These are phyloP conservation scores for Bromus sterilis DNA, from an alignment of 176 grass and related monocot genomes.

Conservation along the genomic window DNA sequence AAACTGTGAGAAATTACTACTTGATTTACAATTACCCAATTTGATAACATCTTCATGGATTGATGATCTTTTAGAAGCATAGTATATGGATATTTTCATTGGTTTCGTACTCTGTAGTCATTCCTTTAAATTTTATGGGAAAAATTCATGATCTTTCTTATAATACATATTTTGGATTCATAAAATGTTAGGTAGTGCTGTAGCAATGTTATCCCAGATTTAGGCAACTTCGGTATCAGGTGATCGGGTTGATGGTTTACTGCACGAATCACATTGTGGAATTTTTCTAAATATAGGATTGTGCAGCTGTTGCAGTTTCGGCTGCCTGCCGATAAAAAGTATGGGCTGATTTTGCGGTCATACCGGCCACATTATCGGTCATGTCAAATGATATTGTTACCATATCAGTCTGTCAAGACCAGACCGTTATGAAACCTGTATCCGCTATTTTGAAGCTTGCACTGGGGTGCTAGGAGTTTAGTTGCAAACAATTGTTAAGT, in stretches of 20 bases:
- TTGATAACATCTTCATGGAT: neutral
- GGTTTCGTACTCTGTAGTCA: neutral
- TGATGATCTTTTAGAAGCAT: conserved; percentile 7
- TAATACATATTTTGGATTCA: neutral
- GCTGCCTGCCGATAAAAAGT: neutral
- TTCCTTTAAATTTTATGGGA: neutral
- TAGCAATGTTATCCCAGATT: neutral
- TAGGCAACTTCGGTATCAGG: neutral
- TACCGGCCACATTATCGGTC: neutral
- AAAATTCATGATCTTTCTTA: neutral
- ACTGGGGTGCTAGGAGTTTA: neutral
- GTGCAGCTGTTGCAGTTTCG: neutral
- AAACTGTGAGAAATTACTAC: neutral
- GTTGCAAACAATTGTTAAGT: neutral
- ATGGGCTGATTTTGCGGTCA: neutral
- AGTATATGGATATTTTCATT: neutral
- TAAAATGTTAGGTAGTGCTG: neutral
- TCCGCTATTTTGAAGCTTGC: neutral
- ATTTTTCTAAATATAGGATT: neutral
- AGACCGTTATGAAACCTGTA: neutral
- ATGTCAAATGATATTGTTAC: neutral
- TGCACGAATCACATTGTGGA: neutral
- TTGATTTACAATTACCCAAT: neutral
- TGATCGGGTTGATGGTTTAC: neutral
- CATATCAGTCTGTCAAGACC: neutral